Evolutionary conservation across 176 grass and related monocot species (phyloP).

Genomic region (Paspalum vaginatum): DNA sequence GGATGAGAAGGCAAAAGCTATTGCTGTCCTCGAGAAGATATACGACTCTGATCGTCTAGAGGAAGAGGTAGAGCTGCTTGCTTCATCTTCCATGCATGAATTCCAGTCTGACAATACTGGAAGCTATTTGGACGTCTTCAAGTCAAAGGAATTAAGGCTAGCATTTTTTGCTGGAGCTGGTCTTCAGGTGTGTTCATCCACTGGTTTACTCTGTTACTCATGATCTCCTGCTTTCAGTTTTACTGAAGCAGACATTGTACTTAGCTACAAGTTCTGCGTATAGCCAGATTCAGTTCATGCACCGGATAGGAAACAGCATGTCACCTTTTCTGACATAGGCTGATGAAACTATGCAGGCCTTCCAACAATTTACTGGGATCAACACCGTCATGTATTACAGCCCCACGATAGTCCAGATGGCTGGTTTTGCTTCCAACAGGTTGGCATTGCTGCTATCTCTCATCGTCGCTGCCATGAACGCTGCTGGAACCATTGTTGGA

Average conservation of each 20-base stretch:
- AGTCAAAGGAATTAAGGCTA: constrained; percentile 80
- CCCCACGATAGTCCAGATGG: constrained; percentile 95
- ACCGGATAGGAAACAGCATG: neutral
- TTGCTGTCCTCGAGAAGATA: constrained; percentile 74
- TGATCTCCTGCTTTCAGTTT: neutral
- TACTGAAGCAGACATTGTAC: constrained; percentile 3
- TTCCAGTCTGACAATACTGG: constrained; percentile 52
- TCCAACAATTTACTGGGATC: constrained; percentile 98
- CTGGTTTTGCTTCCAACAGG: constrained; percentile 85
- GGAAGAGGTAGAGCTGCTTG: constrained; percentile 82
- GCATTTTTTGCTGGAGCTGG: constrained; percentile 94
- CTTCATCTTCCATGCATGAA: constrained; percentile 71
- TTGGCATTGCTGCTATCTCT: constrained; percentile 86
- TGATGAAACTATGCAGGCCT: constrained; percentile 60
- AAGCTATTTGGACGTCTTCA: constrained; percentile 79
- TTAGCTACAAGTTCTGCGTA: neutral
- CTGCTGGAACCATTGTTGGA: constrained; percentile 78
- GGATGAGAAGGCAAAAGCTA: constrained; percentile 86
- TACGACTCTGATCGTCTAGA: constrained; percentile 73
- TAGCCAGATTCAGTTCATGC: neutral
- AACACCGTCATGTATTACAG: constrained; percentile 99
- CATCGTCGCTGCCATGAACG: constrained; percentile 66
- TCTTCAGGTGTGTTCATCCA: constrained; percentile 69
- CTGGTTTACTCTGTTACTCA: neutral
- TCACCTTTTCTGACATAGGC: neutral